Evolutionary conservation across 2,329 filamentous ascomycete species (phyloP).

Genomic region (Teratosphaeria epicoccoides): DNA sequence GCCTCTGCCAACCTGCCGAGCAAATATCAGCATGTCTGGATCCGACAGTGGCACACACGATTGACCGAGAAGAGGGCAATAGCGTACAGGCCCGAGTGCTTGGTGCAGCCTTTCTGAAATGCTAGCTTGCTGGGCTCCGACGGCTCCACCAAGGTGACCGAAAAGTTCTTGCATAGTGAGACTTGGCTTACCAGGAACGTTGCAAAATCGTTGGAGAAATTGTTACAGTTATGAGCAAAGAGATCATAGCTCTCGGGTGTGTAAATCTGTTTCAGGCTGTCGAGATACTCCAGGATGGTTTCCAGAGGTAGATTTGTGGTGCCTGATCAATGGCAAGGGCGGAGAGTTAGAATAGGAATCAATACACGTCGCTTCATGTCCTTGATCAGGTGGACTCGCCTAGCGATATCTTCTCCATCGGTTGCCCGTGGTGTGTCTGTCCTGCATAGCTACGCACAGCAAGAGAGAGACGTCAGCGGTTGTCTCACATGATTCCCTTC

Average conservation of each 20-base stretch:
- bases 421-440: constrained; percentile 73
- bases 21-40: not conserved
- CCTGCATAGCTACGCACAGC: constrained; percentile 43
- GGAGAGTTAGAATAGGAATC: not conserved
- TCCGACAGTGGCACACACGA: not conserved
- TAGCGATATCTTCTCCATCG: constrained; percentile 57
- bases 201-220: constrained; percentile 86
- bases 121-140: no score
- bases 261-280: constrained; percentile 72
- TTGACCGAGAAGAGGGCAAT: not conserved
- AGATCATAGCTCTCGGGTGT: constrained; percentile 73
- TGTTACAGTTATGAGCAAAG: constrained; percentile 85
- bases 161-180: no score
- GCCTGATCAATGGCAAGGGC: constrained; percentile 47
- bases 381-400: not conserved
- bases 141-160: no score
- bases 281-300: constrained; percentile 75
- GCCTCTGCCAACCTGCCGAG: constrained; percentile 56
- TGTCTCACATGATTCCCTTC: not conserved
- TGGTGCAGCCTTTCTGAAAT: no score
- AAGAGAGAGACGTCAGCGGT: not conserved
- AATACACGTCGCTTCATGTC: not conserved
- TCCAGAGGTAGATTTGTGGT: constrained; percentile 68
- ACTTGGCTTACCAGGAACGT: constrained; percentile 56
- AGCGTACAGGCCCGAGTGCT: no score